Evolutionary conservation across 352 stramenopile genomes (phyloP).

Genomic region (Plasmopara muralis): DNA sequence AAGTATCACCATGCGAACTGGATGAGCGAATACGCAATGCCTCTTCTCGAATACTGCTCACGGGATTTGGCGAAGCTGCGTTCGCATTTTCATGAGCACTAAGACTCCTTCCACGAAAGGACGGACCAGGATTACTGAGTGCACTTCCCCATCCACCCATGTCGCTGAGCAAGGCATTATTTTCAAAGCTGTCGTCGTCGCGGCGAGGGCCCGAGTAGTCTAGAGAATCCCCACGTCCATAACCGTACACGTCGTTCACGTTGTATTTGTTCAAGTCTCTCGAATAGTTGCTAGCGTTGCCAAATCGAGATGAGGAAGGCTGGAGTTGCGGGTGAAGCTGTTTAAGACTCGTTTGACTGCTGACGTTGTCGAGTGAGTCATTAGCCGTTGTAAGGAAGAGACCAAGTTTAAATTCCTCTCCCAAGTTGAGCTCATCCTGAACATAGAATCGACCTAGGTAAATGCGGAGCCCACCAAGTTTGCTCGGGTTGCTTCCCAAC

Average conservation of each 20-base stretch:
- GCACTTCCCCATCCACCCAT: constrained; percentile 27
- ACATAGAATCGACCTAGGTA: constrained; percentile 74
- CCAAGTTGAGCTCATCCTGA: constrained; percentile 50
- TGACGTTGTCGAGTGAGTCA: constrained; percentile 24
- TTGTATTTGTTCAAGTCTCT: constrained; percentile 33
- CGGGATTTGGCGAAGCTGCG: constrained; percentile 9
- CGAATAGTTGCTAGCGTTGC: constrained; percentile 16
- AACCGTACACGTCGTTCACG: constrained; percentile 34
- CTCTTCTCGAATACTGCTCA: constrained; percentile 64
- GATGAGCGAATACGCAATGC: constrained; percentile 57
- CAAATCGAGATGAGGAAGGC: constrained; percentile 17
- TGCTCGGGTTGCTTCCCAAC: constrained; percentile 29
- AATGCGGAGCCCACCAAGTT: constrained; percentile 60
- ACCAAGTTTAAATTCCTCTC: constrained; percentile 73
- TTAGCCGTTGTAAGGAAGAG: constrained; percentile 55
- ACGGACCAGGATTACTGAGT: constrained; percentile 12
- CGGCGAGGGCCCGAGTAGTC: constrained; percentile 21
- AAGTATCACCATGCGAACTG: constrained; percentile 28
- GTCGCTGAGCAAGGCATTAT: constrained; percentile 32
- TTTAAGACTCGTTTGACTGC: constrained; percentile 21
- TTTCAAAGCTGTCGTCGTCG: constrained; percentile 24
- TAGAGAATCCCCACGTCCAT: constrained; percentile 30
- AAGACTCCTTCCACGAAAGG: constrained; percentile 16
- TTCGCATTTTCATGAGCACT: constrained; percentile 16
- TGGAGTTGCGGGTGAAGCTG: constrained; percentile 11